Evolutionary conservation across 441 rosid genomes (phyloP).

Genomic region (Manihot esculenta): DNA sequence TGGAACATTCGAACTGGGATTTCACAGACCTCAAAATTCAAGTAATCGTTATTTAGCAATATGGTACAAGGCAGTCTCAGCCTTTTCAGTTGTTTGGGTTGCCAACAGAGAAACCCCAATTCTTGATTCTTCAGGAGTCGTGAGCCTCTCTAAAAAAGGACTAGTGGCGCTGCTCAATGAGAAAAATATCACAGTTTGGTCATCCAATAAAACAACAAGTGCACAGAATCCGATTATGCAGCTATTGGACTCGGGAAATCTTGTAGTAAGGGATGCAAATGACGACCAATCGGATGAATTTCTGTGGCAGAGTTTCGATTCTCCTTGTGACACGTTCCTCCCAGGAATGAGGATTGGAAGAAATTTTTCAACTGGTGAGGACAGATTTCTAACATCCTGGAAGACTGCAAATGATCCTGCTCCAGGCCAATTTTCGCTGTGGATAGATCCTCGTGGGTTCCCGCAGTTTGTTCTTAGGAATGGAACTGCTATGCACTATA

Average conservation of each 20-base stretch:
- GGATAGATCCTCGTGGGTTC: conserved; percentile 38
- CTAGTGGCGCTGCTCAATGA: neutral
- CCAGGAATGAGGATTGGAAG: conserved; percentile 61
- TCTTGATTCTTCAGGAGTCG: neutral
- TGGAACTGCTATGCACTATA: conserved; percentile 11
- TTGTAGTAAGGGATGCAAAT: conserved; percentile 41
- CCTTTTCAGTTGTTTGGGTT: conserved; percentile 12
- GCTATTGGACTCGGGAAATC: conserved; percentile 58
- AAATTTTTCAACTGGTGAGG: conserved; percentile 34
- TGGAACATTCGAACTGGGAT: conserved; percentile 13
- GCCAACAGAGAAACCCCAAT: conserved; percentile 19
- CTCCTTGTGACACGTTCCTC: conserved; percentile 52
- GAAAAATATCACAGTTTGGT: conserved; percentile 30
- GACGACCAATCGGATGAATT: neutral
- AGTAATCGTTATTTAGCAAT: conserved; percentile 11
- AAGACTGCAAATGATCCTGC: conserved; percentile 43
- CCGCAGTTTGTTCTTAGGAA: conserved; percentile 46
- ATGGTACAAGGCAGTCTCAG: conserved; percentile 6
- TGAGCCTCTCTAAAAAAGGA: neutral
- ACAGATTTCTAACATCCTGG: conserved; percentile 49
- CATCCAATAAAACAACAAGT: conserved; percentile 35
- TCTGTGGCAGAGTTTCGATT: conserved; percentile 44
- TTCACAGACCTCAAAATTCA: conserved; percentile 5
- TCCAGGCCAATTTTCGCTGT: conserved; percentile 37
- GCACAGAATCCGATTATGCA: conserved; percentile 30